phyloP scores from a whole-genome alignment of 139 green algal genomes.

The Chlorella sp. region DNA sequence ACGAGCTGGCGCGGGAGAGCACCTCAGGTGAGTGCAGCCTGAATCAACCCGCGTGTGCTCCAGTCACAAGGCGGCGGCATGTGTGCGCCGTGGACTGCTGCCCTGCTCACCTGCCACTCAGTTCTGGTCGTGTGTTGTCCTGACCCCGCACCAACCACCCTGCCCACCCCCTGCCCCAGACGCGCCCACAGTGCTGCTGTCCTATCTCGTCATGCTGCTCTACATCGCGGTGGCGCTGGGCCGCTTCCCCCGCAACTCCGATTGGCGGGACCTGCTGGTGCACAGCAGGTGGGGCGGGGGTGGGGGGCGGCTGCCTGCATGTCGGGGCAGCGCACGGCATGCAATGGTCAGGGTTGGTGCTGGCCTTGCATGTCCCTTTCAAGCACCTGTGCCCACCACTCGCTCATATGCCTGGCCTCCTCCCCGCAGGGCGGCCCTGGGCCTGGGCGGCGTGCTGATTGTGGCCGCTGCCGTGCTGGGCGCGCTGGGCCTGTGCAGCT shows the following conservation, averaged over 20 bases:
- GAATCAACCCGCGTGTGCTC: not conserved
- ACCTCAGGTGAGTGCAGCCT: not conserved
- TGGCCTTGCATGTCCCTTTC: not conserved
- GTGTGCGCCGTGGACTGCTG: not conserved
- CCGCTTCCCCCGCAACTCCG: conserved; percentile 46
- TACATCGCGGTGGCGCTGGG: conserved; percentile 83
- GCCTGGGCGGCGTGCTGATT: conserved; percentile 75
- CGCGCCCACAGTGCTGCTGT: conserved; percentile 71
- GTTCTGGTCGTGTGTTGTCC: not conserved
- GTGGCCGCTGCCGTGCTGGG: conserved; percentile 75
- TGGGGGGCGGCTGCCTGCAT: not conserved
- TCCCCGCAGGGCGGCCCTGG: conserved; percentile 50
- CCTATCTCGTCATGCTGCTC: conserved; percentile 87
- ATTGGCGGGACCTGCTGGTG: conserved; percentile 55
- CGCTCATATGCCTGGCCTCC: not conserved
- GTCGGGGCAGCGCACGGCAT: not conserved
- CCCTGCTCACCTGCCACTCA: not conserved
- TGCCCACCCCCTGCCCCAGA: conserved; percentile 38
- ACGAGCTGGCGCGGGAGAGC: conserved; percentile 87
- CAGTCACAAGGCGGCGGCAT: not conserved
- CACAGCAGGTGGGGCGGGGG: conserved; percentile 42
- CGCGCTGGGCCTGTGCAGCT: conserved; percentile 72
- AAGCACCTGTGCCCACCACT: not conserved
- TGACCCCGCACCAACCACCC: not conserved
- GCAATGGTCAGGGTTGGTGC: not conserved